These are phyloP conservation scores for Leucoagaricus sp. DNA, from an alignment of 1,284 basidiomycete species.

Conservation along the genomic window DNA sequence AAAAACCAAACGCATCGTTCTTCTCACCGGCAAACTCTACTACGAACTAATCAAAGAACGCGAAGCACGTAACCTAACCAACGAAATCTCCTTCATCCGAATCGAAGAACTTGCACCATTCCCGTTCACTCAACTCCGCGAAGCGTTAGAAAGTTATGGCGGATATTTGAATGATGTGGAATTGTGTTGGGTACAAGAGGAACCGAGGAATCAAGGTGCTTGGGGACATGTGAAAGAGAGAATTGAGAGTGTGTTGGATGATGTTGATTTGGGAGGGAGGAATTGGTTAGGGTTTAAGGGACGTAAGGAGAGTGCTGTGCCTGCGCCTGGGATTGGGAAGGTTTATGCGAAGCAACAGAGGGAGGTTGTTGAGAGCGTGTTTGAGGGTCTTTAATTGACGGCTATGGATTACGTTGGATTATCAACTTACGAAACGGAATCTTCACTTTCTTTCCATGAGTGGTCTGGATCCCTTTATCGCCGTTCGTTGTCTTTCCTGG, in stretches of 20 bases:
- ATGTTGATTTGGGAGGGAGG: constrained; percentile 32
- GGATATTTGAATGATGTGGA: constrained; percentile 32
- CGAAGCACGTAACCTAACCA: constrained; percentile 46
- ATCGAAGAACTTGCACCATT: constrained; percentile 87
- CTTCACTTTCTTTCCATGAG: no score
- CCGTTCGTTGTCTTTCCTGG: no score
- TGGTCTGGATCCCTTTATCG: no score
- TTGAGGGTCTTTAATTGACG: constrained; percentile 44
- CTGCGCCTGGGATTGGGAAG: constrained; percentile 77
- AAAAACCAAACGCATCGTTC: constrained; percentile 56
- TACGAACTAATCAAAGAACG: constrained; percentile 82
- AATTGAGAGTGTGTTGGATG: constrained; percentile 52
- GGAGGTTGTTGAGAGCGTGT: constrained; percentile 57
- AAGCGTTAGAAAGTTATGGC: constrained; percentile 49
- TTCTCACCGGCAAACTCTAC: constrained; percentile 82
- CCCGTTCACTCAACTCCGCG: constrained; percentile 62
- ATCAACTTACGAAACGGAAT: no score
- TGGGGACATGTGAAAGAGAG: constrained; percentile 68
- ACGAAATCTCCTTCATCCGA: constrained; percentile 72
- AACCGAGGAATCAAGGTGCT: constrained; percentile 84
- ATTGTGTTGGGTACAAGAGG: constrained; percentile 81
- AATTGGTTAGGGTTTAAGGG: constrained; percentile 56
- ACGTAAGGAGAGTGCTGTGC: constrained; percentile 70
- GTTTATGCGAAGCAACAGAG: constrained; percentile 70
- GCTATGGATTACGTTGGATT: no score